A percentile compares a stretch with the other conserved stretches of the same genome.
These are phyloP conservation scores for Cladosporium sp. DNA, from an alignment of 2,329 filamentous ascomycete genomes.

Conservation along the genomic window DNA sequence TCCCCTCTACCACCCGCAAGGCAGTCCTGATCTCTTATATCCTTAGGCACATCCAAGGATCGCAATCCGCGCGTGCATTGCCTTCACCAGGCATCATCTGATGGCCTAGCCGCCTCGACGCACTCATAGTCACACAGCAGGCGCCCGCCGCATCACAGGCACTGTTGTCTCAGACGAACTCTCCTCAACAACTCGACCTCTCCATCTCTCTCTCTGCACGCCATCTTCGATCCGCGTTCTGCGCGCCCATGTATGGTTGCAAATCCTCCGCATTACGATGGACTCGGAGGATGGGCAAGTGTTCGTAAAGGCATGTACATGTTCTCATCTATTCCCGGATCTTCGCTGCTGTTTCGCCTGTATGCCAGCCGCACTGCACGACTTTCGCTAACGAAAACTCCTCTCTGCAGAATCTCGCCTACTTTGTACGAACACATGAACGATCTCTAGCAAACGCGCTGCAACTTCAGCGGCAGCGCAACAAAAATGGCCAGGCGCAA, in stretches of 20 bases:
- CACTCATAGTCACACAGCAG: slow-evolving; percentile 11
- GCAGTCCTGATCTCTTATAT: slow-evolving; percentile 2
- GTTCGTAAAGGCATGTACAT: slow-evolving; percentile 70
- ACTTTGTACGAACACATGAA: slow-evolving; percentile 95
- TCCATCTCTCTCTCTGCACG: slow-evolving; percentile 7
- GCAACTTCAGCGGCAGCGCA: slow-evolving; percentile 71
- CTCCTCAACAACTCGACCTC: neutral
- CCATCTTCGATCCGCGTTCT: slow-evolving; percentile 12
- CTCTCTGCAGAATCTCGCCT: slow-evolving; percentile 72
- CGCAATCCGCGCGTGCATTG: neutral
- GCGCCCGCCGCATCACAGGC: slow-evolving; percentile 1
- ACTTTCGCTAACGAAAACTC: neutral
- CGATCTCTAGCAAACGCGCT: slow-evolving; percentile 94
- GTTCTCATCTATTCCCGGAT: too few relatives aligned
- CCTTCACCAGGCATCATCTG: slow-evolving; percentile 10
- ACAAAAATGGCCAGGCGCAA: slow-evolving; percentile 52
- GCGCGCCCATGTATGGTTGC: slow-evolving; percentile 21
- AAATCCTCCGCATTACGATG: slow-evolving; percentile 46
- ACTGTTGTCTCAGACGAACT: neutral
- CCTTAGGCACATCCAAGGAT: neutral
- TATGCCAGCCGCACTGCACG: neutral
- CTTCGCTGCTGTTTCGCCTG: neutral
- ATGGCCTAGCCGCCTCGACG: slow-evolving; percentile 11
- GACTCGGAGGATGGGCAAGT: slow-evolving; percentile 84
- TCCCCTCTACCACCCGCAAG: neutral